Evolutionary conservation across 2,329 filamentous ascomycete genomes (phyloP), one percentile per base, ranked within the genome.

Genomic region (Fusarium phyllophilum): DNA sequence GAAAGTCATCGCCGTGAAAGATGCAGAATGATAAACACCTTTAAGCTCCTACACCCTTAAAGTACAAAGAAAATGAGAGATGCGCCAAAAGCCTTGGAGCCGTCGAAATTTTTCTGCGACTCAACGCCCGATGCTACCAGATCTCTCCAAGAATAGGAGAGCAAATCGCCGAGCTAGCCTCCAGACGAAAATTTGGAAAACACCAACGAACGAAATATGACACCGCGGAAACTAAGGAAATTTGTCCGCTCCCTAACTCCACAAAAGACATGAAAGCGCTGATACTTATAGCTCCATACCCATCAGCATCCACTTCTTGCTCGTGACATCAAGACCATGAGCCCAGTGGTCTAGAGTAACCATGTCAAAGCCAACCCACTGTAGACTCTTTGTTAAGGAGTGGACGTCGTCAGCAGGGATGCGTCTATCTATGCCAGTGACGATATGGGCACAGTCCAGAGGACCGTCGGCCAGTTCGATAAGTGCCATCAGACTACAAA

Each of bases 341-440:
- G 89, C 88, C 92, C 94, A 97, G 76, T 90, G 89, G 76, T 95
- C 92, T 48, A 98, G 87, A 31, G 93, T 96, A 56, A 90, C 91
- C 75, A 96, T 88, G 80, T 94, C 93, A 80, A 97, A 97, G 62
- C 95, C 95, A 74, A 97, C 95, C 95, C 95, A 98, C 81, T 95
- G 93, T 58, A 98, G 89, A 78, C 94, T 95, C 82, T 93, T 94
- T 79, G 93, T 90, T 76, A 96, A 86, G 66, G 91, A 86, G 76
- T 92, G 89, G 66, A 89, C 86, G 71, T 93, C 90, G 67, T 88
- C 84, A 33, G 87, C 83, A 44, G 89, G 87, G 72, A 92, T 89
- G 51, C 86, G 86, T 73, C 94, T 93, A 81, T 96, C 94, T 72
- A 97, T 88, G 83, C 94, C 95, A 78, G 95, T 90, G 72, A 97